Conservation (phyloP, 2,329 filamentous ascomycete species). For the Fusarium poae region DNA sequence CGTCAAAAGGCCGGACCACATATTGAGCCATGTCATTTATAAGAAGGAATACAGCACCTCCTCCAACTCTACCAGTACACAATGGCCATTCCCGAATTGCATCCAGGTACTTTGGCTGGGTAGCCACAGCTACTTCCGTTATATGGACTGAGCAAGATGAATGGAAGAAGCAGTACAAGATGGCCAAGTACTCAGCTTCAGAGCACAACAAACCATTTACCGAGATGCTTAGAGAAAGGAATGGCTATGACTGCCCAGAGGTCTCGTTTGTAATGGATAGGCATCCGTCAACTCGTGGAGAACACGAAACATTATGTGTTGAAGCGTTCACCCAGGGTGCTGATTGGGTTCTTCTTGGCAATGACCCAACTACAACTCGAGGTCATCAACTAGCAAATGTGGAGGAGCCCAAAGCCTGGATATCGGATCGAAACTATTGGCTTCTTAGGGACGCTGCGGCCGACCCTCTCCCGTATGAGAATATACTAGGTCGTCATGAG, state of each 20-base stretch:
- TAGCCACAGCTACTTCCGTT: neutral
- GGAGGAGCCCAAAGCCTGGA: neutral
- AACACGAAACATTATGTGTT: neutral
- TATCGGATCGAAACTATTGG: conserved; percentile 7
- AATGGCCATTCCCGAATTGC: neutral
- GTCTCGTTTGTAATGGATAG: neutral
- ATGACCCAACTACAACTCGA: neutral
- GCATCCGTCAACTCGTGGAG: neutral
- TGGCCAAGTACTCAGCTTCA: neutral
- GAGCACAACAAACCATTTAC: conserved; percentile 1
- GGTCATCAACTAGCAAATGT: neutral
- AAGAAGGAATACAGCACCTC: neutral
- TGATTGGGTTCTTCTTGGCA: neutral
- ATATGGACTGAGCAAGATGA: neutral
- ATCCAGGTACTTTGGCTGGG: neutral
- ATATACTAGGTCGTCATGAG: neutral
- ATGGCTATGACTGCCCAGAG: neutral
- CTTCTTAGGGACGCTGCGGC: neutral
- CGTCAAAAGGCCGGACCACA: neutral
- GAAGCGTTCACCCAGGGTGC: conserved; percentile 2
- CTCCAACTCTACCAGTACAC: neutral
- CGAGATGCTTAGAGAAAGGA: neutral
- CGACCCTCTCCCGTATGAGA: neutral
- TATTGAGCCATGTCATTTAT: neutral
- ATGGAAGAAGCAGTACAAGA: neutral